phyloP scores from a whole-genome alignment of 1,284 basidiomycete genomes.

The Leccinum variabile region DNA sequence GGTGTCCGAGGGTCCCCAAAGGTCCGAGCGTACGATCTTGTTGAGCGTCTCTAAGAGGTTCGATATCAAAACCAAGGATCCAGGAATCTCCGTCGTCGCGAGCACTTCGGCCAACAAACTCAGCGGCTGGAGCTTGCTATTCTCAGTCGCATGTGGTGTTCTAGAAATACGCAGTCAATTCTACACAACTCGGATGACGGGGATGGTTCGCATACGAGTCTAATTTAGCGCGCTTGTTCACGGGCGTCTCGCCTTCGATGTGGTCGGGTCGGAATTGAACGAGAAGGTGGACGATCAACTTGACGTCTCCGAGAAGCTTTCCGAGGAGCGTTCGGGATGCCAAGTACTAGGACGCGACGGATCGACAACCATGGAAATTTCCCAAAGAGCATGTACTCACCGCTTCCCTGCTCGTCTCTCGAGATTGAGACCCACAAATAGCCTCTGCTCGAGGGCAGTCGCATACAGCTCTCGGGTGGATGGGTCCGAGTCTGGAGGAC shows the following conservation, averaged over 20 bases:
- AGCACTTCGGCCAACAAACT: conserved; percentile 74
- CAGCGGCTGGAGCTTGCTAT: conserved; percentile 46
- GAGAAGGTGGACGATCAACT: conserved; percentile 63
- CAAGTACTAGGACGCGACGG: conserved; percentile 40
- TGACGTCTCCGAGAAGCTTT: conserved; percentile 47
- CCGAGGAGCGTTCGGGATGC: conserved; percentile 53
- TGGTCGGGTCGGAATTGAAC: conserved; percentile 48
- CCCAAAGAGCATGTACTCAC: conserved; percentile 40
- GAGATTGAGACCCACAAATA: conserved; percentile 52
- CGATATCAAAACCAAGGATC: conserved; percentile 71
- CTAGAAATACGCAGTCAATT: conserved; percentile 17
- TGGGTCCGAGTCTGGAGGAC: conserved; percentile 29
- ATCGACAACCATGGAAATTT: conserved; percentile 3
- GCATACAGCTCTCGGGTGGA: conserved; percentile 42
- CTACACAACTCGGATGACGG: background rate
- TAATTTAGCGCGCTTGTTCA: conserved; percentile 62
- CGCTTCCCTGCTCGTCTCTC: conserved; percentile 52
- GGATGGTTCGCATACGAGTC: conserved; percentile 47
- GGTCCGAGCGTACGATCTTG: conserved; percentile 52
- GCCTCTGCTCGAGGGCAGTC: conserved; percentile 46
- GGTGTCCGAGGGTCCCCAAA: conserved; percentile 56
- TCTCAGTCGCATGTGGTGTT: conserved; percentile 26
- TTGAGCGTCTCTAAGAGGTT: conserved; percentile 76
- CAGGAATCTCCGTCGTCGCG: conserved; percentile 60
- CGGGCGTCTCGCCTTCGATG: conserved; percentile 44